A percentile compares a stretch with the other conserved stretches of the same genome.
These are phyloP conservation scores for Rhododendron griersonianum DNA, from an alignment of 148 eudicot genomes.

Conservation along the genomic window DNA sequence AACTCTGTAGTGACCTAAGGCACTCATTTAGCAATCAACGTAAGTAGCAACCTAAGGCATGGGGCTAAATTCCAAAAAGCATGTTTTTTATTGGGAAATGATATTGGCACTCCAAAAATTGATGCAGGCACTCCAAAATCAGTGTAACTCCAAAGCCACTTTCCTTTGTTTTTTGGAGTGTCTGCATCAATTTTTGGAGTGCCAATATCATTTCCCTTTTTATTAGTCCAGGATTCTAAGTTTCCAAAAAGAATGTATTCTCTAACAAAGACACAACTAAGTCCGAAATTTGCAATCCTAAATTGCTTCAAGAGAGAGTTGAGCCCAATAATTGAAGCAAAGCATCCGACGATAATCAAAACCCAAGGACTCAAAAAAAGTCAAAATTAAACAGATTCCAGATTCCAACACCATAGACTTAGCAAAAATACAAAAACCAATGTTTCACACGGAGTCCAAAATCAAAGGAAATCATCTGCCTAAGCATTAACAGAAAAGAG, in stretches of 20 bases:
- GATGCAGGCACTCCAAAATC: too few relatives aligned
- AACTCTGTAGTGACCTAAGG: not conserved
- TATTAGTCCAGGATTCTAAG: not conserved
- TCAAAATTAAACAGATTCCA: not conserved
- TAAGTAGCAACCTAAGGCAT: not conserved
- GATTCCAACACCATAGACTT: not conserved
- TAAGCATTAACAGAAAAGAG: not conserved
- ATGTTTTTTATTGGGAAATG: not conserved
- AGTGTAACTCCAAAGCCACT: too few relatives aligned
- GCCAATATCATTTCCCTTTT: too few relatives aligned
- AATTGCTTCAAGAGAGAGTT: not conserved
- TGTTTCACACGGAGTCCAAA: not conserved
- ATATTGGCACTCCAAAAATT: too few relatives aligned
- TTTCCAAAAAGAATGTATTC: not conserved
- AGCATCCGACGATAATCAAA: not conserved
- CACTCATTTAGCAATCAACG: not conserved
- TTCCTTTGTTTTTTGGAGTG: too few relatives aligned
- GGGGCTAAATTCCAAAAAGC: not conserved
- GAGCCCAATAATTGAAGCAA: not conserved
- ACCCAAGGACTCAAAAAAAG: not conserved
- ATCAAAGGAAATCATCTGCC: conserved; percentile 1
- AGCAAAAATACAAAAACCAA: not conserved
- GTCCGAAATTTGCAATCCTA: not conserved
- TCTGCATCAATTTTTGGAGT: too few relatives aligned
- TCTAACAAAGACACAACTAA: not conserved